Base-by-base conservation (phyloP, 2,329 filamentous ascomycete genomes). In the Davidsoniella australis region DNA sequence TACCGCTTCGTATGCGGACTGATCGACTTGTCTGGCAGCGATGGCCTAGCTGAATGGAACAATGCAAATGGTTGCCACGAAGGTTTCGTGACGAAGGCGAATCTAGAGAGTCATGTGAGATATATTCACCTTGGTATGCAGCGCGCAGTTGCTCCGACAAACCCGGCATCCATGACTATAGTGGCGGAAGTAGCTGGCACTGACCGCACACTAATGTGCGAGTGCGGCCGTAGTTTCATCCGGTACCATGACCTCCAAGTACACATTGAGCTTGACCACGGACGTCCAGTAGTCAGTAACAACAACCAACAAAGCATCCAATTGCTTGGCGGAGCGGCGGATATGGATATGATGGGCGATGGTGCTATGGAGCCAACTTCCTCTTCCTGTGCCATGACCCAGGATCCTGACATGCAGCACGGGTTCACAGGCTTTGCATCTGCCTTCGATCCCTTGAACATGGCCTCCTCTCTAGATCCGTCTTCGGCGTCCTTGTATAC, bases 81-180 rank as follows among this genome's bases (percentile, higher is more conserved):
- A 53, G 73, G 73, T 36, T 91, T 93, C 58, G 75, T 76, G 52
- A 83, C 81, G 54, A 94, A 93, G 62, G 73, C 76, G 16, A 78
- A 78, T 26, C 71, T 95, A 0, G 83, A 89, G 61, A 82, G 91
- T 56, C 89, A 96, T 60, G 72, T 95, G 41, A 79, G 85, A 17
- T 86, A 82, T 44, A 75, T 85, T 18, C 89, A 96, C 61, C 68
- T 94, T 23, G 77, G 79, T n/a, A 58, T 64, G 14, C 64, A 68
- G 49, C 68, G 73, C 10, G 6, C 29, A 33, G 29, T 33, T 33
- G 69, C 70, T 16, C 14, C 41, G 8, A 40, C 56, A 38, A 9
- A 9, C 12, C 50, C 54, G 41, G 41, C 45, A 14, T 40, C 54
- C 7, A 38, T 53, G 3, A 62, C 64, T 43, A 55, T 68, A 10